A percentile compares a stretch with the other conserved stretches of the same genome.
phyloP scores from a whole-genome alignment of 345 rosid species.

The Rubroshorea leprosula region DNA sequence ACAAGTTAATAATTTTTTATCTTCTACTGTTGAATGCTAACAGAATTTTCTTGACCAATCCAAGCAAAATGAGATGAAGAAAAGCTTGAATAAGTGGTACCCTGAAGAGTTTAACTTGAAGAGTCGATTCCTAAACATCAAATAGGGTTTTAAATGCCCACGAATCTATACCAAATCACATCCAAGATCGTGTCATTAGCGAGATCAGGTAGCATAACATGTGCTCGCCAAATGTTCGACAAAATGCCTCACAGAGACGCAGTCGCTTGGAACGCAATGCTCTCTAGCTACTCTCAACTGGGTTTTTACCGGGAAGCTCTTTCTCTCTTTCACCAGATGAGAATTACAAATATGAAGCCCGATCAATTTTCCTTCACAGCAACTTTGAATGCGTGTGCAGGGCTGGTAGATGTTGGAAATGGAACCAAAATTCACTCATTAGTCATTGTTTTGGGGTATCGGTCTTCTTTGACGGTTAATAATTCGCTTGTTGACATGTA shows the following conservation, averaged over 20 bases:
- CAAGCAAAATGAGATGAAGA: too few species aligned
- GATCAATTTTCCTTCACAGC: conserved; percentile 69
- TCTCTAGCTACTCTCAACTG: conserved; percentile 54
- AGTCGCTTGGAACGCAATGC: conserved; percentile 74
- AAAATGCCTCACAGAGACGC: conserved; percentile 51
- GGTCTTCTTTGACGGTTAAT: conserved; percentile 38
- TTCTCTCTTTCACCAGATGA: conserved; percentile 42
- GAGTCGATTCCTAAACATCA: too few species aligned
- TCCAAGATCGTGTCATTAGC: conserved; percentile 37
- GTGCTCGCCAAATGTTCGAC: conserved; percentile 69
- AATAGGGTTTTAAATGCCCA: conserved; percentile 21
- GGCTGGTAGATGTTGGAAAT: conserved; percentile 26
- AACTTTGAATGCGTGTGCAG: conserved; percentile 47
- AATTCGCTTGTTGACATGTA: conserved; percentile 74
- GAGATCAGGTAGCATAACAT: conserved; percentile 35
- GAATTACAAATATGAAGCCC: conserved; percentile 29
- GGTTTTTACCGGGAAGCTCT: conserved; percentile 51
- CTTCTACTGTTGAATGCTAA: too few species aligned
- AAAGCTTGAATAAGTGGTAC: too few species aligned
- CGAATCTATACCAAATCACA: conserved; percentile 35
- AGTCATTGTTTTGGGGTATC: conserved; percentile 40
- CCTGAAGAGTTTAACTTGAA: too few species aligned
- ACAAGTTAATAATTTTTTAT: too few species aligned
- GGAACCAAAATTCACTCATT: conserved; percentile 50
- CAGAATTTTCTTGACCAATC: too few species aligned